Conservation (phyloP, 2,329 filamentous ascomycete genomes). For the Aspergillus eucalypticola region DNA sequence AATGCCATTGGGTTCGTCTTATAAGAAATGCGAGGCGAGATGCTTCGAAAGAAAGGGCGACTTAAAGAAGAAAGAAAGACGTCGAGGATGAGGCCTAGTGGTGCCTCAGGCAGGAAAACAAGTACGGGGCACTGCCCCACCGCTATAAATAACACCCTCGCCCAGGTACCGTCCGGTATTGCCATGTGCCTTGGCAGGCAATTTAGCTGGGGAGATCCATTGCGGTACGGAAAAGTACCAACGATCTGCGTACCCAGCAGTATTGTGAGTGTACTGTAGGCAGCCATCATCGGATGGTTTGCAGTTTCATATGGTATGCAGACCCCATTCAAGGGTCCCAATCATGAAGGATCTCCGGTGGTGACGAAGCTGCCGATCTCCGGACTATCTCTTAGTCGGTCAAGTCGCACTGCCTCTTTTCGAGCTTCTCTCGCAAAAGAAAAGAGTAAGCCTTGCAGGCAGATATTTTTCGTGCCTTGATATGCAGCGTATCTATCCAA, state of each 20-base stretch:
- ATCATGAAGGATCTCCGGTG: neutral
- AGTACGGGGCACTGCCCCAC: slow-evolving; percentile 1
- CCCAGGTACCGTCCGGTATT: neutral
- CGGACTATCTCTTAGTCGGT: neutral
- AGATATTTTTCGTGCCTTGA: neutral
- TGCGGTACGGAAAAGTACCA: neutral
- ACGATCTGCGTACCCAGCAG: no score
- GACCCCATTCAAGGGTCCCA: neutral
- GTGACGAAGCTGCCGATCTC: neutral
- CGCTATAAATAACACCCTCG: slow-evolving; percentile 2
- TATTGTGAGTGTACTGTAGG: neutral
- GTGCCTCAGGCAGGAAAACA: neutral
- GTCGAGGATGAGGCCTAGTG: neutral
- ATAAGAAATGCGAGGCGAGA: neutral
- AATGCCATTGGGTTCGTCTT: slow-evolving; percentile 16
- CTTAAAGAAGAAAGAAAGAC: neutral
- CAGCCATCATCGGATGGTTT: neutral
- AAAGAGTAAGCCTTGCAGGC: neutral
- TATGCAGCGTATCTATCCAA: neutral
- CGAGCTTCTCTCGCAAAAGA: neutral
- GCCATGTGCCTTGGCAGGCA: neutral
- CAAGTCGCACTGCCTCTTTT: neutral
- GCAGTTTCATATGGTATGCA: neutral
- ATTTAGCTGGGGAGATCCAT: neutral
- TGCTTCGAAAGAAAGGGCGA: neutral